Evolutionary conservation across 208 protist genomes (phyloP).

Genomic region (Trypanosoma melophagium): DNA sequence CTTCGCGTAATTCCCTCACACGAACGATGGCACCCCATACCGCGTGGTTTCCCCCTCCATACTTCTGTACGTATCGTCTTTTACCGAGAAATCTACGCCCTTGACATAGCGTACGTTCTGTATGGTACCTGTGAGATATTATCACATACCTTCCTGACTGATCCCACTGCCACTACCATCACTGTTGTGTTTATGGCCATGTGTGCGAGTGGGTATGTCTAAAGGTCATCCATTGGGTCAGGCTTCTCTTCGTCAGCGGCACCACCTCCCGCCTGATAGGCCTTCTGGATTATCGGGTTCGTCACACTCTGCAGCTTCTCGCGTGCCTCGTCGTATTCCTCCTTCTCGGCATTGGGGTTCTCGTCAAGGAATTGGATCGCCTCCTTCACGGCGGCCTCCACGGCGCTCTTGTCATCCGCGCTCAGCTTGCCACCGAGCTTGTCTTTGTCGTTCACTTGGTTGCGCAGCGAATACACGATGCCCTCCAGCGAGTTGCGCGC

Average conservation of each 20-base stretch:
- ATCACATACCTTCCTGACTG: not conserved
- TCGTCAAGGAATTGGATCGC: slow-evolving; percentile 87
- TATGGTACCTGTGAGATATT: not conserved
- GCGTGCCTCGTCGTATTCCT: slow-evolving; percentile 50
- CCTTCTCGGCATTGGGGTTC: slow-evolving; percentile 67
- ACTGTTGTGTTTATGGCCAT: not conserved
- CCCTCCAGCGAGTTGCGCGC: slow-evolving; percentile 86
- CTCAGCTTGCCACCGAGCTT: slow-evolving; percentile 71
- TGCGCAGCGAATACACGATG: slow-evolving; percentile 93
- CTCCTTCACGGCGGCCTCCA: slow-evolving; percentile 69
- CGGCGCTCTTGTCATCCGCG: slow-evolving; percentile 50
- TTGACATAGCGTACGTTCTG: not conserved
- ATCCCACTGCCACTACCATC: not conserved
- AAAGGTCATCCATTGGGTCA: not conserved
- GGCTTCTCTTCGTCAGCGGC: slow-evolving; percentile 20
- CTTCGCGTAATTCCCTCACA: slow-evolving; percentile 68
- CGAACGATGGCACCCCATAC: slow-evolving; percentile 71
- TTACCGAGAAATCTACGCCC: not conserved
- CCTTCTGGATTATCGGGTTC: slow-evolving; percentile 92
- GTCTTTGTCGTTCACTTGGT: slow-evolving; percentile 66
- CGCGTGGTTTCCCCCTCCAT: not conserved
- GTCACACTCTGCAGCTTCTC: slow-evolving; percentile 56
- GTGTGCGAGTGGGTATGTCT: no score
- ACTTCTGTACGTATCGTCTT: not conserved
- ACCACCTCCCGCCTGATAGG: slow-evolving; percentile 62